A percentile compares a stretch with the other conserved stretches of the same genome.
Evolutionary conservation across 768 basidiomycete species (phyloP).

Genomic region (Collybia mongolica): DNA sequence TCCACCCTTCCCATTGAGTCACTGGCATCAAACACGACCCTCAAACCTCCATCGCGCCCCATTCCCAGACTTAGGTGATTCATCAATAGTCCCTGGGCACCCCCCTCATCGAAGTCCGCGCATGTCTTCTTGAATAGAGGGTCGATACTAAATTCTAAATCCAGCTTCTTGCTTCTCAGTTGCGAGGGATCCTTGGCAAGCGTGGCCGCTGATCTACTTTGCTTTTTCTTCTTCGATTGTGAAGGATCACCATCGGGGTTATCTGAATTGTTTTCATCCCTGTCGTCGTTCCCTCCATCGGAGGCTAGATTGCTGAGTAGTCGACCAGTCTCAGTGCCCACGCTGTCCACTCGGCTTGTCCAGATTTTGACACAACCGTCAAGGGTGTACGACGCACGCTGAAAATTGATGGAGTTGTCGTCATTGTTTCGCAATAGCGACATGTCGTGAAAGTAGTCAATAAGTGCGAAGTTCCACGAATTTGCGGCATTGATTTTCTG

Average conservation of each 20-base stretch:
- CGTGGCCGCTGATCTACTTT: constrained; percentile 74
- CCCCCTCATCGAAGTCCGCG: constrained; percentile 98
- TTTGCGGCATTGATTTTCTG: constrained; percentile 99
- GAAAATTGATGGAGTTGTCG: constrained; percentile 98
- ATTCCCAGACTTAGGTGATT: constrained; percentile 85
- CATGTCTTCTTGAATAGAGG: constrained; percentile 97
- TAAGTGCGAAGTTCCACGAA: constrained; percentile 96
- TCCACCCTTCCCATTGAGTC: constrained; percentile 82
- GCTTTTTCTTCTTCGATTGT: constrained; percentile 61
- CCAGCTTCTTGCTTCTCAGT: constrained; percentile 87
- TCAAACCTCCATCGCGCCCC: constrained; percentile 76
- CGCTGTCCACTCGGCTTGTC: constrained; percentile 96
- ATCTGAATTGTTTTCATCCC: constrained; percentile 62
- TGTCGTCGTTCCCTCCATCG: constrained; percentile 50
- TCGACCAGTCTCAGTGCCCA: constrained; percentile 95
- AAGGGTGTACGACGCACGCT: constrained; percentile 95
- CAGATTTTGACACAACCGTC: constrained; percentile 99
- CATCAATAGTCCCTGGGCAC: constrained; percentile 94
- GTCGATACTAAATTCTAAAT: constrained; percentile 94
- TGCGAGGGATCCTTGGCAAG: constrained; percentile 85
- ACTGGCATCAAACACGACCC: constrained; percentile 95
- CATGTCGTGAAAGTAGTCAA: constrained; percentile 99
- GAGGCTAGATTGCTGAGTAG: constrained; percentile 85
- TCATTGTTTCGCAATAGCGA: constrained; percentile 88
- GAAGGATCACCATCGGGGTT: constrained; percentile 67